Base-by-base conservation (phyloP, 352 stramenopile genomes). In the Phytopythium vexans region DNA sequence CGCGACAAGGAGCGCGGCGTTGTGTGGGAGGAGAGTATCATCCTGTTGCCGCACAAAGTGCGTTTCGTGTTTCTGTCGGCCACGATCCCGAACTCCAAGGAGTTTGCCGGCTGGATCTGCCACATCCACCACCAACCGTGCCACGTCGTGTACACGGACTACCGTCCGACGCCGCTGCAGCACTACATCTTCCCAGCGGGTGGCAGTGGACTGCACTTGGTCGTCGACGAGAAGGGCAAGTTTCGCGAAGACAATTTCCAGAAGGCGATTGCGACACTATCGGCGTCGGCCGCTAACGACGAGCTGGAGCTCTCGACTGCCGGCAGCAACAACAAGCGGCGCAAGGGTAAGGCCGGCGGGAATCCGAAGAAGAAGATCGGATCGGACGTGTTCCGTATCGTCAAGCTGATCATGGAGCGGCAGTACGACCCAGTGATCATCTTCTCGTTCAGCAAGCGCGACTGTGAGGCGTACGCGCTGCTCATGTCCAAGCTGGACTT, bases 111-210 rank as follows among this genome's bases (percentile, higher is more conserved):
- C 58, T 99, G 98, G 98, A 99, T 99, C 65, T 95, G 88, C 47
- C 94, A 98, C 70, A 99, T 99, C 64, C 96, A 99, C 74, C 96
- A 99, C 70, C 97, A 99, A 73, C 95, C 96, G 35, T 99, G 96
- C 78, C 97, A 99, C 79, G 98, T 99, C n/a, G 95, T 99, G n/a
- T 99, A 99, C 81, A 99, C 98, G 40, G 97, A 99, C 70, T 99
- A 99, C 82, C 94, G 97, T 64, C 98, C 98, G 3, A 97, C 94
- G 34, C 98, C 98, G 5, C 67, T 99, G 56, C 96, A 99, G 82
- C 98, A 99, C 80, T 99, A 99, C 63, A 80, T 99, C 42, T 99
- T 99, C 68, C 94, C 95, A n/a, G 79, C 89, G 8, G 96, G 94
- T 41, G 96, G 95, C 32, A 97, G 96, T 45, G 97, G 97, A 0